Evolutionary conservation across 1,139 yeast species (phyloP), one percentile per base, ranked within the genome.

Genomic region (Scheffersomyces quercinus): DNA sequence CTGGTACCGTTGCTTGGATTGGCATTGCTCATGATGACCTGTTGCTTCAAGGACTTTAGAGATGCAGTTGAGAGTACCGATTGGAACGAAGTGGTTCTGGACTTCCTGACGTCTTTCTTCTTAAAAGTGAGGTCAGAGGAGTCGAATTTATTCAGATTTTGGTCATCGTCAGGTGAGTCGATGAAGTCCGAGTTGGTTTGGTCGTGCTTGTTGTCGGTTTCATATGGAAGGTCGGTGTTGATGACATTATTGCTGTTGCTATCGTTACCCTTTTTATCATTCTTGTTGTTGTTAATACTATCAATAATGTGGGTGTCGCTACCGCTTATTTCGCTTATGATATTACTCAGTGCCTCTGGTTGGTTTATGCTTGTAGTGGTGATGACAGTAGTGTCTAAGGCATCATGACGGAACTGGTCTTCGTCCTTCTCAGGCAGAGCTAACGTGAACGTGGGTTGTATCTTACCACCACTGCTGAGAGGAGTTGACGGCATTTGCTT

Each of bases 61-160:
- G 86, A 81, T 3, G 83, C 83, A 24, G 82, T 75, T 30, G 85
- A 79, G 44, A 82, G 65, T n/a, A 81, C 85, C 39, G 83, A 77
- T 56, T 81, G 87, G 38, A 79, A 79, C n/a, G 82, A 77, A 53
- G 79, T 85, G 1, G 84, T 74, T 43, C 86, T 65, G 31, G 75
- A 68, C 45, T 77, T 72, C 14, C 74, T 73, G 14, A 79, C 70
- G 36, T 77, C 75, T 49, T 78, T 75, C 61, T 81, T 81, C 53
- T 77, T 78, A 64, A 82, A 81, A 26, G 70, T 64, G 39, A 68
- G 60, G 46, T 67, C 71, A 4, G 64, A 49, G 6, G 59, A 41
- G n/a, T 47, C 46, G 16, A 20, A 28, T 29, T 29, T 40, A 36
- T 26, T 36, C 11, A 35, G 41, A 6, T 15, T 20, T 7, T 31